A percentile compares a stretch with the other conserved stretches of the same genome.
These are phyloP conservation scores for Candida endomychidarum DNA, from an alignment of 805 yeast species.

Conservation along the genomic window DNA sequence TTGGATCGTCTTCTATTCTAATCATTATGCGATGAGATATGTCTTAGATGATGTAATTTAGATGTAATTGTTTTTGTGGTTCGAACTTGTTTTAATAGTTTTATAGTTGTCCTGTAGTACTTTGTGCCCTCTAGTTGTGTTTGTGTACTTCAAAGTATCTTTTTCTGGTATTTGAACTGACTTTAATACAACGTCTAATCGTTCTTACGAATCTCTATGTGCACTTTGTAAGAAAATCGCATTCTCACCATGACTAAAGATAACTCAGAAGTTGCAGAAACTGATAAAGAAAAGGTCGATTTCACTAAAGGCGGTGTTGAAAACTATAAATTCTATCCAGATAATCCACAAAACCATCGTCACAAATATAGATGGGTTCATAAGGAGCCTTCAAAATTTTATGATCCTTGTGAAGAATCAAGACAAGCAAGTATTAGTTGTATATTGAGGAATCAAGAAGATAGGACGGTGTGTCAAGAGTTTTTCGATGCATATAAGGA, in stretches of 20 bases:
- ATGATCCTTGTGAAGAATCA: slow-evolving; percentile 91
- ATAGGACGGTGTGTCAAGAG: slow-evolving; percentile 62
- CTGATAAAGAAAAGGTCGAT: slow-evolving; percentile 45
- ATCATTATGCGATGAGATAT: slow-evolving; percentile 11
- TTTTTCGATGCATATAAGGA: slow-evolving; percentile 93
- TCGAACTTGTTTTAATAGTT: too few relatives aligned
- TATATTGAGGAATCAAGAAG: slow-evolving; percentile 71
- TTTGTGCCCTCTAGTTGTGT: too few relatives aligned
- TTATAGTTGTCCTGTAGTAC: too few relatives aligned
- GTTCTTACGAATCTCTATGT: too few relatives aligned
- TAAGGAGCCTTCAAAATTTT: slow-evolving; percentile 80
- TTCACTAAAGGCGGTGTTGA: slow-evolving; percentile 53
- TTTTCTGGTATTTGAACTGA: too few relatives aligned
- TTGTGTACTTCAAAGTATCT: too few relatives aligned
- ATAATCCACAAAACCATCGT: slow-evolving; percentile 71
- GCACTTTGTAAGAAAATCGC: background rate
- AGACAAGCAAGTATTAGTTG: slow-evolving; percentile 85
- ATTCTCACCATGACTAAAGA: background rate
- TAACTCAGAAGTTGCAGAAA: slow-evolving; percentile 25
- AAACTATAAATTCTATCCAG: slow-evolving; percentile 75
- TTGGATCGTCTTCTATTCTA: background rate
- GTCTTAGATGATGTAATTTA: background rate
- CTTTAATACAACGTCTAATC: too few relatives aligned
- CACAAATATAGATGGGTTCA: slow-evolving; percentile 68
- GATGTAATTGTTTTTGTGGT: too few relatives aligned